Evolutionary conservation across 495 filamentous ascomycete genomes (phyloP).

Genomic region (Podospora pseudocomata): DNA sequence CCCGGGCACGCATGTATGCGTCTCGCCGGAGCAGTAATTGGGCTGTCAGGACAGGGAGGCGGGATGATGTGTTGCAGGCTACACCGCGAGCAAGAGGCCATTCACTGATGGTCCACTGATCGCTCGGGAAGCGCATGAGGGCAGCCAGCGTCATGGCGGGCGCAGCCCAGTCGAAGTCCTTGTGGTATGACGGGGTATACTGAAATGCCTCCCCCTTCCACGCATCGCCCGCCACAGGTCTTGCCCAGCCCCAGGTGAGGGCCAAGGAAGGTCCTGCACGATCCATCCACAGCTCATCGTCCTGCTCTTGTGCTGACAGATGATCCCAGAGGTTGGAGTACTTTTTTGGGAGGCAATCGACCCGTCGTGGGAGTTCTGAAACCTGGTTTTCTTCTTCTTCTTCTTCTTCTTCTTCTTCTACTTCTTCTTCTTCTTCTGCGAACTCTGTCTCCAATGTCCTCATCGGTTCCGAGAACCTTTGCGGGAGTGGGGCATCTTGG

Average conservation of each 20-base stretch:
- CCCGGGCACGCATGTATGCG: slow-evolving; percentile 10
- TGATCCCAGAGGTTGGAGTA: background rate
- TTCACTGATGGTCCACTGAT: slow-evolving; percentile 9
- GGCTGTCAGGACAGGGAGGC: slow-evolving; percentile 33
- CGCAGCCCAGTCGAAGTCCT: background rate
- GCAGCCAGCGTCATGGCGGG: slow-evolving; percentile 19
- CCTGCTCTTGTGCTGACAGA: background rate
- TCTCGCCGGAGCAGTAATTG: slow-evolving; percentile 33
- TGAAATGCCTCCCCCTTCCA: background rate
- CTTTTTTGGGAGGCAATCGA: background rate
- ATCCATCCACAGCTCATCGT: background rate
- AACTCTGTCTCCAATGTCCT: background rate
- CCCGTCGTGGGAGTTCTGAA: background rate
- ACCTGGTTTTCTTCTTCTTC: background rate
- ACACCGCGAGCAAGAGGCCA: slow-evolving; percentile 19
- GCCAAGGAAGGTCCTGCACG: background rate
- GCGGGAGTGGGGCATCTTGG: background rate
- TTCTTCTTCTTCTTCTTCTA: too few relatives aligned
- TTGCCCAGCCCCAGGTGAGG: background rate
- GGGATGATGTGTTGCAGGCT: slow-evolving; percentile 22
- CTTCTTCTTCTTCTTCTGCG: background rate
- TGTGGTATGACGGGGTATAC: background rate
- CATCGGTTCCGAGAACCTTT: background rate
- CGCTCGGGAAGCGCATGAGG: slow-evolving; percentile 12
- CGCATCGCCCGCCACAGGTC: background rate